Evolutionary conservation across 2,329 filamentous ascomycete genomes (phyloP), one percentile per base, ranked within the genome.

Genomic region (Leptographium wingfieldii): DNA sequence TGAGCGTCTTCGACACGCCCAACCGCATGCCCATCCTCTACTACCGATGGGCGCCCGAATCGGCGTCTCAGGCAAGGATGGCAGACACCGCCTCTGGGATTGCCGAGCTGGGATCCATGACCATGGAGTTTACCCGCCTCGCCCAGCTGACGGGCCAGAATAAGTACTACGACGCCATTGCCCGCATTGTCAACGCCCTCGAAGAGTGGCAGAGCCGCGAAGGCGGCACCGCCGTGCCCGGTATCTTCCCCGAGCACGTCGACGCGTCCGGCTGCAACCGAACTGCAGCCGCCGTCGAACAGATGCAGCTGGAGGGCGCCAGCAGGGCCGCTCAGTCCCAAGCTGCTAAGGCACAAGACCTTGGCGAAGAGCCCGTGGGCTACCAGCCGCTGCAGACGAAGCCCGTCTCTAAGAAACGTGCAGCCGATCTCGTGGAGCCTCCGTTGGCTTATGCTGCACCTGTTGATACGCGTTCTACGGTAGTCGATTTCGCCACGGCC

Each of bases 21-120:
- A 96, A 97, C 71, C 84, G 90, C 66, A 95, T 97, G 89, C 92
- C 92, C 3, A 74, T 90, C 6, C 80, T 90, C 5, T 91, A 86
- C 72, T 95, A 92, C 73, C 76, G 80, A 63, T 96, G 88, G 89
- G 81, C 82, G 66, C 88, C 86, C 65, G 73, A 79, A 19, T 83
- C 77, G 66, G 80, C 81, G 11, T 82, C 80, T 3, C 80, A 85
- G 64, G 81, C 84, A 7, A 86, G 84, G 66, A 78, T 80, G 29
- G 88, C 88, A 1, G 74, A 76, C 61, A 72, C 69, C 5, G 72
- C 74, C 56, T 80, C 81, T n/a, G 74, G 80, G 66, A 72, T 85
- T 38, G 83, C 83, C n/a, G 89, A 94, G 71, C 71, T 94, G 38
- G 92, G 87, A 2, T 89, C 88, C 12, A 75, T 96, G 63, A 86